Evolutionary conservation across 1,139 yeast genomes (phyloP), one percentile per base, ranked within the genome.

Genomic region (Kodamaea plutei): DNA sequence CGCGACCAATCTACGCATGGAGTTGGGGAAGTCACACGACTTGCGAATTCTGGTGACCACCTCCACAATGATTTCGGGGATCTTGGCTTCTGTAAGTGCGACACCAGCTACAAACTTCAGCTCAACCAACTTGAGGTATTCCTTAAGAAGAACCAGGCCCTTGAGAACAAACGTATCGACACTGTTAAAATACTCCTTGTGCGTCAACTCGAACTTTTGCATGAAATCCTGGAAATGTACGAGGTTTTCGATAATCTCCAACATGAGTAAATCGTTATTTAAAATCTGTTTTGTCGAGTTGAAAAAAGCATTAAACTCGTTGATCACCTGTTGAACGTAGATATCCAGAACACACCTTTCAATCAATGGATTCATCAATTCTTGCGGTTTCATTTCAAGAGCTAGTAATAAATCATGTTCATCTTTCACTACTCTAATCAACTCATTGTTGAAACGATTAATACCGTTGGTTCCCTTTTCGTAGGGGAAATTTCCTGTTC

Each of bases 21-120:
- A 74, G 14, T 66, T 62, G 30, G 68, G 68, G 51, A 76, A 81
- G 39, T 80, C 89, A 22, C 84, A 69, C 25, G 84, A 61, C 39
- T 76, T 75, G 29, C 87, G 64, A 35, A 84, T 57, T 40, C 77
- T 66, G 3, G 87, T 75, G 62, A 71, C 52, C 8, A 79, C 58
- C 37, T 82, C 91, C 11, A 79, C 81, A 0, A 84, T 79, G 4
- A 76, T 69, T 41, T 80, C 85, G 6, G 79, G 73, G n/a, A 81
- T 79, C 34, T 82, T 83, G 40, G 70, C 68, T 39, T 83, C 91
- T 24, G 66, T 67, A 20, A 79, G 79, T 24, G 76, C 48, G 16
- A 58, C 52, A 25, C 73, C 50, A 10, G 57, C 54, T 4, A 44
- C 43, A 15, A 81, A 77, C 28, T 76, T 63, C 4, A 50, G 47